Evolutionary conservation across 208 protist species (phyloP).

Genomic region (Crithidia mellificae): DNA sequence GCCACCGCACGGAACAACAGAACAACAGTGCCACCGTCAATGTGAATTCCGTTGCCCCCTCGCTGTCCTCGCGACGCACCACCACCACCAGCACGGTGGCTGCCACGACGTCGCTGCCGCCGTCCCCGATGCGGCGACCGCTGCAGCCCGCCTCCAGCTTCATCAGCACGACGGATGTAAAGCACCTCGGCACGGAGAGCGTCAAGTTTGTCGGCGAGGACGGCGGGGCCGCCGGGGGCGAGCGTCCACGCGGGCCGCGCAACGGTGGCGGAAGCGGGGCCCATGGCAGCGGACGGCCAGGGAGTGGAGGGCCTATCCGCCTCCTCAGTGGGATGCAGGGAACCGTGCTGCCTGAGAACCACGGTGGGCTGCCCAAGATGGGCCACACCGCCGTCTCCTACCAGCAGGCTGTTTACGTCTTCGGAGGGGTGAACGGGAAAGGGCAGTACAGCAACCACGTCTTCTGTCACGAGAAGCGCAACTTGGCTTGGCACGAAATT

Average conservation of each 20-base stretch:
- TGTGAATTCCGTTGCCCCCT: not conserved
- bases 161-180: not conserved
- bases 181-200: not conserved
- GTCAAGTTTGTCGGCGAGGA: conserved; percentile 5
- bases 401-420: conserved; percentile 73
- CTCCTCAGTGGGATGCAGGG: conserved; percentile 55
- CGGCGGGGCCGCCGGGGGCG: not conserved
- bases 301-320: not conserved
- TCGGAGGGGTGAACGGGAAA: conserved; percentile 72
- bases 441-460: conserved; percentile 67
- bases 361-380: conserved; percentile 65
- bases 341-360: conserved; percentile 68
- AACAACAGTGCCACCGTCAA: too few species aligned
- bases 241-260: not conserved
- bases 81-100: not conserved
- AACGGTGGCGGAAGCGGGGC: not conserved
- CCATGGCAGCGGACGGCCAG: not conserved
- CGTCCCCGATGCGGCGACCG: not conserved
- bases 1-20: too few species aligned
- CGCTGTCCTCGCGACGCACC: not conserved
- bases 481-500: conserved; percentile 79
- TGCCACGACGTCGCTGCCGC: not conserved
- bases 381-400: conserved; percentile 83
- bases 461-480: conserved; percentile 77
- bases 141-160: conserved; percentile 13